Evolutionary conservation across 257 asterid species (phyloP).

Genomic region (Jacaranda copaia): DNA sequence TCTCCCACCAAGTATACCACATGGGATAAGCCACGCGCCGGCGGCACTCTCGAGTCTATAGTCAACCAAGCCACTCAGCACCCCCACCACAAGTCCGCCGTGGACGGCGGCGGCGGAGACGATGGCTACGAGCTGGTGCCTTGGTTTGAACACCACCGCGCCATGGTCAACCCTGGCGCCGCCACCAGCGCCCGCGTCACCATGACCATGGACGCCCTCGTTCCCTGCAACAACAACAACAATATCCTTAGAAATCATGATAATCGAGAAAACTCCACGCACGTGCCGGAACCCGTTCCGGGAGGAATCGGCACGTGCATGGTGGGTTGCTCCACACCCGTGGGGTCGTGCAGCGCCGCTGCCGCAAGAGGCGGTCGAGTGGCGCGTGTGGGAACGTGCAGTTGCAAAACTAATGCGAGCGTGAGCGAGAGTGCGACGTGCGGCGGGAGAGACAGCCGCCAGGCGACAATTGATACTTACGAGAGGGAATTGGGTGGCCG

Average conservation of each 20-base stretch:
- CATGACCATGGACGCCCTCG: constrained; percentile 71
- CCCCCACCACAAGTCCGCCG: constrained; percentile 38
- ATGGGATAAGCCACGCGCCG: constrained; percentile 71
- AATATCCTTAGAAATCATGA: neutral
- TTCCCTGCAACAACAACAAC: constrained; percentile 60
- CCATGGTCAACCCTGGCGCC: constrained; percentile 26
- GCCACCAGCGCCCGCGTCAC: constrained; percentile 32
- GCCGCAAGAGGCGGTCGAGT: constrained; percentile 23
- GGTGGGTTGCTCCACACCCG: constrained; percentile 51
- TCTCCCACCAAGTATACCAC: constrained; percentile 33
- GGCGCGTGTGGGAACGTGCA: constrained; percentile 41
- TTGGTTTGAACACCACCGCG: constrained; percentile 52
- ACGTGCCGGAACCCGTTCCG: constrained; percentile 41
- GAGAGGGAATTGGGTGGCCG: constrained; percentile 54
- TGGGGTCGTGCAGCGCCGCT: constrained; percentile 66
- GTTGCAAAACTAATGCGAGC: constrained; percentile 46
- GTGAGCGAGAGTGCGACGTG: constrained; percentile 64
- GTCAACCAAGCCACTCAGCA: constrained; percentile 80
- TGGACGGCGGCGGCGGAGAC: constrained; percentile 9
- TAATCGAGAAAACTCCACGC: constrained; percentile 38
- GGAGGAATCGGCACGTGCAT: constrained; percentile 44
- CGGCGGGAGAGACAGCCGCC: constrained; percentile 48
- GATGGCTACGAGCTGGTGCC: constrained; percentile 49
- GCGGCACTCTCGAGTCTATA: constrained; percentile 85
- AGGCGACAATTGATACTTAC: constrained; percentile 56